These are phyloP conservation scores for Blastomyces gilchristii DNA, from an alignment of 2,329 filamentous ascomycete genomes.

Conservation along the genomic window DNA sequence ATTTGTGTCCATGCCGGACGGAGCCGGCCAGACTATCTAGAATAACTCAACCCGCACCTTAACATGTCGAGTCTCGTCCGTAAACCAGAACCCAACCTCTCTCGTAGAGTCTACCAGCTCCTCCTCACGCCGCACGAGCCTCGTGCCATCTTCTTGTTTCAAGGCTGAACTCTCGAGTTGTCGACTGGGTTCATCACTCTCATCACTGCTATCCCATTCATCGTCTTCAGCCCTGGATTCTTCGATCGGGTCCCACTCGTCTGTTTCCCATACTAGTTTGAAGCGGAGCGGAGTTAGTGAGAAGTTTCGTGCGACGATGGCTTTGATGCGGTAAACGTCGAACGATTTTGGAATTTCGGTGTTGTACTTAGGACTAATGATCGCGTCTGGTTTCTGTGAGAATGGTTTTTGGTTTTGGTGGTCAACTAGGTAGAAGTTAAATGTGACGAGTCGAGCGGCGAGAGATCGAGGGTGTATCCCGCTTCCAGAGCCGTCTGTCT, in stretches of 20 bases:
- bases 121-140: conserved; percentile 67
- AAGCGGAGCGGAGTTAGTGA: conserved; percentile 52
- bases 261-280: conserved; percentile 74
- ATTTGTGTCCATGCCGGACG: not conserved
- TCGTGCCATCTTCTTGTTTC: conserved; percentile 33
- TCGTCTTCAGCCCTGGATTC: conserved; percentile 51
- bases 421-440: conserved; percentile 46
- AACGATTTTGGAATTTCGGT: conserved; percentile 62
- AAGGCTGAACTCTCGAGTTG: conserved; percentile 16
- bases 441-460: conserved; percentile 61
- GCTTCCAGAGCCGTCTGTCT: conserved; percentile 25
- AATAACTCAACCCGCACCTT: conserved; percentile 56
- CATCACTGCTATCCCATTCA: conserved; percentile 41
- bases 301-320: conserved; percentile 64
- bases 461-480: conserved; percentile 64
- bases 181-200: conserved; percentile 35
- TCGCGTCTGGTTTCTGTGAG: conserved; percentile 15
- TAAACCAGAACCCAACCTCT: conserved; percentile 69
- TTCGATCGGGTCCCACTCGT: conserved; percentile 73
- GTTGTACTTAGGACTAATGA: conserved; percentile 2
- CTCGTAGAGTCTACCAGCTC: conserved; percentile 70
- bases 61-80: conserved; percentile 55
- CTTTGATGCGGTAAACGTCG: conserved; percentile 72
- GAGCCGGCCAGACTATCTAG: not conserved
- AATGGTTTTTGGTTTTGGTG: conserved; percentile 3